phyloP scores from a whole-genome alignment of 2,329 filamentous ascomycete species.

The Pyrenophora tritici-repentis region DNA sequence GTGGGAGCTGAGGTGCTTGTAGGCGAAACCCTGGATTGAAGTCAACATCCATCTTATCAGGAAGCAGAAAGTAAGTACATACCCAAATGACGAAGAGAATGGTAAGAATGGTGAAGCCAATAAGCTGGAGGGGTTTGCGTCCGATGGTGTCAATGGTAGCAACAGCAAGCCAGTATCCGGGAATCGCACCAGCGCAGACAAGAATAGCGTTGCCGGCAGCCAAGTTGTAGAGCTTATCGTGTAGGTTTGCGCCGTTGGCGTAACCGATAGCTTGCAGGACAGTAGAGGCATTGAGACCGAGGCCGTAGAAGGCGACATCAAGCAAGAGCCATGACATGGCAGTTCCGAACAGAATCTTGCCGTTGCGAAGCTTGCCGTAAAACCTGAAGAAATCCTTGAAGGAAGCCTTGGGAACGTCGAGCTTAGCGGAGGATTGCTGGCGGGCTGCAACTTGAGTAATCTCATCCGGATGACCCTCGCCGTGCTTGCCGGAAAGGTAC shows the following conservation, averaged over 20 bases:
- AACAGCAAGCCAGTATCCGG: slow-evolving; percentile 71
- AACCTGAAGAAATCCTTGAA: slow-evolving; percentile 73
- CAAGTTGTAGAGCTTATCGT: slow-evolving; percentile 72
- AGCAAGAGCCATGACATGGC: slow-evolving; percentile 73
- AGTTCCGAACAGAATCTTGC: slow-evolving; percentile 74
- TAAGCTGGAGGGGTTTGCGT: slow-evolving; percentile 49
- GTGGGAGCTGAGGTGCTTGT: slow-evolving; percentile 41
- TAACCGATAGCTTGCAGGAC: slow-evolving; percentile 74
- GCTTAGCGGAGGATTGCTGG: slow-evolving; percentile 57
- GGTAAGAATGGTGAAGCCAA: slow-evolving; percentile 41
- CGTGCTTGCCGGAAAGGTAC: slow-evolving; percentile 70
- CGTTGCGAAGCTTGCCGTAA: slow-evolving; percentile 73
- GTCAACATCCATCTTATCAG: neutral
- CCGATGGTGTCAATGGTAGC: slow-evolving; percentile 70
- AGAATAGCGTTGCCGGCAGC: slow-evolving; percentile 80
- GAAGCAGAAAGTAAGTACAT: neutral
- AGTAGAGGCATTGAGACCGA: slow-evolving; percentile 75
- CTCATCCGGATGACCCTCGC: slow-evolving; percentile 68
- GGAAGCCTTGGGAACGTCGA: slow-evolving; percentile 71
- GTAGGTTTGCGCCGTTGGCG: slow-evolving; percentile 65
- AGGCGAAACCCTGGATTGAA: slow-evolving; percentile 34
- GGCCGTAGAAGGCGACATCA: slow-evolving; percentile 62
- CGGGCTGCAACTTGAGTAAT: slow-evolving; percentile 65
- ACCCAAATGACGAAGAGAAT: slow-evolving; percentile 44
- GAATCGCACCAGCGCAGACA: slow-evolving; percentile 76